Evolutionary conservation across 169 alveolate genomes (phyloP), one percentile per base, ranked within the genome.

Genomic region (Plasmodium vivax): DNA sequence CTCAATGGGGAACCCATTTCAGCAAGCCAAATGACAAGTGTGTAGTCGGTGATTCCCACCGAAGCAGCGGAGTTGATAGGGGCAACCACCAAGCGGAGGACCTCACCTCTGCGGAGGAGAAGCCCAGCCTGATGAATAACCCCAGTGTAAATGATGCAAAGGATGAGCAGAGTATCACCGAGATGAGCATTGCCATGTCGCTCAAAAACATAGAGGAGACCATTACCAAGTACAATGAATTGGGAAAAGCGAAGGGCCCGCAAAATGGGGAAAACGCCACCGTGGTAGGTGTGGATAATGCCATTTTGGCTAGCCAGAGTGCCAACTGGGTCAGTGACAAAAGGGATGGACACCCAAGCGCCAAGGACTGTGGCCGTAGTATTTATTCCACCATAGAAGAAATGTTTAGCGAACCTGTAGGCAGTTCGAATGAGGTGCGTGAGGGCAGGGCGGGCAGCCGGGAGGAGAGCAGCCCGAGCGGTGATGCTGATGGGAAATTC

Each of bases 181-280:
- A 84, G 38, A 32, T 71, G 32, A 41, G 56, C 19, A 56, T 36
- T 71, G 9, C 45, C 41, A 68, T 36, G n/a, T 84, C 82, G 4
- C 41, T 84, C 32, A 73, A 72, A 32, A 71, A 12, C n/a, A 68
- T 84, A 68, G 83, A 84, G 30, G 32, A 84, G 23, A 23, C 73
- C 36, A 72, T 84, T 23, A 36, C 92, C 9, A 41, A 71, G 16
- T 71, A 84, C 54, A 81, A 84, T 71, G 74, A 84, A 19, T 72
- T 16, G 32, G 43, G n/a, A 68, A 68, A 68, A 68, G 27, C 23
- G 9, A 23, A 23, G 38, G 38, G 6, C 38, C 0, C n/a, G 77
- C 14, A 23, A 68, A 23, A 68, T 27, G 38, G 30, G 32, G 77
- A 30, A 23, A 27, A 6, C n/a, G 43, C 1, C 8, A n/a, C 38